These are phyloP conservation scores for Zygotorulaspora danielsina DNA, from an alignment of 805 yeast species.

Conservation along the genomic window DNA sequence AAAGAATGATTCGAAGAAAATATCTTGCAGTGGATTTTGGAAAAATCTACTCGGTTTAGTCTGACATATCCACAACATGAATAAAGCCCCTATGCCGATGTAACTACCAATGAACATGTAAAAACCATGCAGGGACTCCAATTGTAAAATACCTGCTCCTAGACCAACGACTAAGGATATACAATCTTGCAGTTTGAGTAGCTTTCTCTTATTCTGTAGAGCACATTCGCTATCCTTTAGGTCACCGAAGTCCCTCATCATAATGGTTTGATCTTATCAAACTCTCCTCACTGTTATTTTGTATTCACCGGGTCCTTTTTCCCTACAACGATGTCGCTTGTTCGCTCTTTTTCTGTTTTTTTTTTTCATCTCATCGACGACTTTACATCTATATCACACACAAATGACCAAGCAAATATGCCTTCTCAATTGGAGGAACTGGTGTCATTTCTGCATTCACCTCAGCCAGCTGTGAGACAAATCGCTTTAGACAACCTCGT, in stretches of 20 bases:
- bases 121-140: slow-evolving; percentile 49
- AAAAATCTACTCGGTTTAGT: slow-evolving; percentile 39
- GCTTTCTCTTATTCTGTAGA: slow-evolving; percentile 22
- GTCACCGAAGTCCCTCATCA: slow-evolving; percentile 9
- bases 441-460: slow-evolving; percentile 76
- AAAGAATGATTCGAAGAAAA: slow-evolving; percentile 43
- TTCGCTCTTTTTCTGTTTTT: not conserved
- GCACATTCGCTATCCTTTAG: slow-evolving; percentile 16
- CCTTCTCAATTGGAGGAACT: slow-evolving; percentile 54
- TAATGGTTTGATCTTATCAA: not conserved
- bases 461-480: slow-evolving; percentile 72
- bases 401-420: slow-evolving; percentile 32
- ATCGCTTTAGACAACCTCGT: slow-evolving; percentile 82
- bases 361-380: slow-evolving; percentile 2
- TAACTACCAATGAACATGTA: slow-evolving; percentile 40
- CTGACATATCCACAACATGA: slow-evolving; percentile 36
- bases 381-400: not conserved
- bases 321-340: no score
- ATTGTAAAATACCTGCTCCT: slow-evolving; percentile 51
- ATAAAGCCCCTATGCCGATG: slow-evolving; percentile 33
- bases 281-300: no score
- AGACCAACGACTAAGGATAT: slow-evolving; percentile 48
- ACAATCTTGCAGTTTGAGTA: slow-evolving; percentile 41
- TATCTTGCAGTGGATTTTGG: slow-evolving; percentile 38
- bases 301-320: no score